Percentiles rank a stretch among this genome's conserved stretches.
phyloP scores from a whole-genome alignment of 768 basidiomycete genomes.

The Calocera viscosa region DNA sequence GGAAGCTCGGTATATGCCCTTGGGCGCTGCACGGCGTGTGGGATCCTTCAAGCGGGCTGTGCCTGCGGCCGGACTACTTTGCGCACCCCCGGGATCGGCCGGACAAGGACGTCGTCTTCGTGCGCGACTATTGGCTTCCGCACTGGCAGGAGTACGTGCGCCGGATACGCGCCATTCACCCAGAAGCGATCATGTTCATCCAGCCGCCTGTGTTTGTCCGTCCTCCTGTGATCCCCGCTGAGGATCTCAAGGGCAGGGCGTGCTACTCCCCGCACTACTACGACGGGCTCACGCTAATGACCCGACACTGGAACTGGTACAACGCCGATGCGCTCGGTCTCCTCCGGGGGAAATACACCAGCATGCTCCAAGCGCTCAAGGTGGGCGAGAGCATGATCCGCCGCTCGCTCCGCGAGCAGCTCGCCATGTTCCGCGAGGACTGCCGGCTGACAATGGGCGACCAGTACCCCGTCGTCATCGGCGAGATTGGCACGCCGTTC shows the following conservation, averaged over 20 bases:
- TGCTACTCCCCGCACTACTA: conserved; percentile 83
- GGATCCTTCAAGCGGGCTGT: conserved; percentile 53
- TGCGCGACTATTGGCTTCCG: conserved; percentile 66
- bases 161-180: conserved; percentile 55
- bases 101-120: conserved; percentile 46
- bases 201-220: conserved; percentile 81
- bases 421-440: conserved; percentile 66
- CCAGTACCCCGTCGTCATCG: conserved; percentile 76
- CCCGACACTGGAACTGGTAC: conserved; percentile 86
- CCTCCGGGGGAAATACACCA: conserved; percentile 68
- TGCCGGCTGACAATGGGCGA: conserved; percentile 41
- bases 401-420: conserved; percentile 65
- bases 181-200: conserved; percentile 76
- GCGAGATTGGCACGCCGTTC: conserved; percentile 90
- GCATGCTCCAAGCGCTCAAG: conserved; percentile 55
- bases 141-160: conserved; percentile 47
- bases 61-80: conserved; percentile 72
- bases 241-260: conserved; percentile 49
- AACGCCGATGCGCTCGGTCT: conserved; percentile 91
- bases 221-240: conserved; percentile 51
- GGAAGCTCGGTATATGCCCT: conserved; percentile 65
- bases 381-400: conserved; percentile 78
- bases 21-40: conserved; percentile 89
- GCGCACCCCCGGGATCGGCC: conserved; percentile 29
- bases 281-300: conserved; percentile 87